A percentile compares a stretch with the other conserved stretches of the same genome.
These are phyloP conservation scores for Populus tomentosa DNA, from an alignment of 441 rosid species.

Conservation along the genomic window DNA sequence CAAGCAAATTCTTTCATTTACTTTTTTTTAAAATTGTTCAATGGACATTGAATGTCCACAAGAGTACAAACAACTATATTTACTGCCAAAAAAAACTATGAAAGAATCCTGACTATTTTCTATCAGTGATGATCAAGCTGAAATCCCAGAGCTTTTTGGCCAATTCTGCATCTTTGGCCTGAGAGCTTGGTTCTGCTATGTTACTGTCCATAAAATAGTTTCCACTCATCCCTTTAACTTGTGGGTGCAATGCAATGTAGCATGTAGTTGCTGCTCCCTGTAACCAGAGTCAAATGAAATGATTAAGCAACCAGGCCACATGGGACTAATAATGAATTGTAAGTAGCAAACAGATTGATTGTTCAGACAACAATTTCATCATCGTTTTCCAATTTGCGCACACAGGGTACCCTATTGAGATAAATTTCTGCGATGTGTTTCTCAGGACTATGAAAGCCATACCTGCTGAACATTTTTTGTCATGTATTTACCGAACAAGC, in stretches of 20 bases:
- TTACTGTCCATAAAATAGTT: slow-evolving; percentile 14
- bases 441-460: not conserved
- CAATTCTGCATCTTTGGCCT: slow-evolving; percentile 7
- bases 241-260: slow-evolving; percentile 13
- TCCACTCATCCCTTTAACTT: slow-evolving; percentile 13
- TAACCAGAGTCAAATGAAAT: not conserved
- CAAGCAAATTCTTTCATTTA: not conserved
- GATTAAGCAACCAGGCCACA: too few relatives aligned
- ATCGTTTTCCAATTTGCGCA: not conserved
- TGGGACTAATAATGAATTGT: not conserved
- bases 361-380: not conserved
- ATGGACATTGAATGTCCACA: not conserved
- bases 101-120: not conserved
- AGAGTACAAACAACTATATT: not conserved
- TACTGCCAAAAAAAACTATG: not conserved
- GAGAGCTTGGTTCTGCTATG: slow-evolving; percentile 8
- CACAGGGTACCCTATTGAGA: too few relatives aligned
- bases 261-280: slow-evolving; percentile 34
- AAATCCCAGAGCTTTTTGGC: slow-evolving; percentile 19
- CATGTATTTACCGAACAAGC: slow-evolving; percentile 28
- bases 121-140: slow-evolving; percentile 8
- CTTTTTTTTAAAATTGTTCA: too few relatives aligned
- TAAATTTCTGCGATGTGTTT: not conserved
- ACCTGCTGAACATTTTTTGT: slow-evolving; percentile 62
- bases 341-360: not conserved